Evolutionary conservation across 1,284 basidiomycete genomes (phyloP).

Genomic region (Polyporus tsugae): DNA sequence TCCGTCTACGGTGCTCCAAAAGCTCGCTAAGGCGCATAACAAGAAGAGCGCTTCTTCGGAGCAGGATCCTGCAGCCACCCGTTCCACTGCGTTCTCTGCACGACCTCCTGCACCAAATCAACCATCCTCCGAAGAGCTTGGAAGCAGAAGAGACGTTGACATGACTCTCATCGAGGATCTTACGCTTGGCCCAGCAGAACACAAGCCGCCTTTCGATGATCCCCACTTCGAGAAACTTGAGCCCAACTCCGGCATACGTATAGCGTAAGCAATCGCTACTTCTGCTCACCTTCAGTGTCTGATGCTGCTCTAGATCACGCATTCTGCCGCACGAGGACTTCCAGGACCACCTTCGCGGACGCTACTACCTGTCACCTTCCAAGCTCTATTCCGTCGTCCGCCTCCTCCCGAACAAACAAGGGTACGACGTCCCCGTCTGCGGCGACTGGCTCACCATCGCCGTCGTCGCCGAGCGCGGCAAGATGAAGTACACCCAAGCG

Average conservation of each 20-base stretch:
- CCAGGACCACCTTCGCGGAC: constrained; percentile 83
- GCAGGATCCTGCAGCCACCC: constrained; percentile 34
- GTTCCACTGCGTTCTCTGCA: constrained; percentile 57
- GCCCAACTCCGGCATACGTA: constrained; percentile 87
- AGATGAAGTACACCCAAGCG: constrained; percentile 71
- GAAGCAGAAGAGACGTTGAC: constrained; percentile 60
- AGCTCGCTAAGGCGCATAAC: constrained; percentile 50
- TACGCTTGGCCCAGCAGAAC: constrained; percentile 77
- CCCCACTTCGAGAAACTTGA: constrained; percentile 80
- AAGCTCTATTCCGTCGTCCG: constrained; percentile 87
- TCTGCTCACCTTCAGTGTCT: not conserved
- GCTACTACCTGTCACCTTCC: constrained; percentile 90
- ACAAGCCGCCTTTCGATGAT: constrained; percentile 70
- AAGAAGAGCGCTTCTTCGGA: constrained; percentile 32
- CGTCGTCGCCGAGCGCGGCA: constrained; percentile 87
- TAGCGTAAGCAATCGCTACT: constrained; percentile 69
- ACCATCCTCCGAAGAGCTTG: not conserved
- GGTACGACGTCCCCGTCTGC: constrained; percentile 90
- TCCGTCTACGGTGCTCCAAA: constrained; percentile 58
- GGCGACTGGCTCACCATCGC: constrained; percentile 94
- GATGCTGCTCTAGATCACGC: constrained; percentile 64
- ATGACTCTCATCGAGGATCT: constrained; percentile 81
- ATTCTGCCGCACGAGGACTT: constrained; percentile 78
- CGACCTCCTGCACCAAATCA: constrained; percentile 21
- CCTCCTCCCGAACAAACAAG: constrained; percentile 78